These are phyloP conservation scores for Moricandia arvensis DNA, from an alignment of 345 rosid genomes.

Conservation along the genomic window DNA sequence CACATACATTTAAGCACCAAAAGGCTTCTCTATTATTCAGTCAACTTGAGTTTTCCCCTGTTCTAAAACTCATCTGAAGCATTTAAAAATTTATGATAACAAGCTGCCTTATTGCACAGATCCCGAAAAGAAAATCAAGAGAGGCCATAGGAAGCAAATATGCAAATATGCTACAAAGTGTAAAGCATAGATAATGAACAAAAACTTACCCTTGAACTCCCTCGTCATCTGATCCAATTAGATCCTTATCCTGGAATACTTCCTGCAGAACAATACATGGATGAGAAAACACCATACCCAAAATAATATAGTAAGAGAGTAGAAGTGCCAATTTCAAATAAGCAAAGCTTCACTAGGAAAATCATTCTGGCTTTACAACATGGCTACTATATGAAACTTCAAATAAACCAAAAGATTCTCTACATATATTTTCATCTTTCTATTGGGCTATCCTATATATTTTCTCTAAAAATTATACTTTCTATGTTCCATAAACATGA, in stretches of 20 bases:
- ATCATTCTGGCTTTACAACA: neutral
- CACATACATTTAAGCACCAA: neutral
- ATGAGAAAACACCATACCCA: conserved; percentile 5
- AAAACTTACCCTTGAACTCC: conserved; percentile 50
- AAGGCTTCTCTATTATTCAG: neutral
- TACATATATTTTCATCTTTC: neutral
- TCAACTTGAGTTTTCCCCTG: neutral
- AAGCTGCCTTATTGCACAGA: too few species aligned
- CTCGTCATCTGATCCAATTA: conserved; percentile 40
- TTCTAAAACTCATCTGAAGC: neutral
- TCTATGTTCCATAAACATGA: conserved; percentile 2
- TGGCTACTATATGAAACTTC: conserved; percentile 6
- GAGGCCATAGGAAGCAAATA: neutral
- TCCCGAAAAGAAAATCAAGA: neutral
- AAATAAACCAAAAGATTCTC: neutral
- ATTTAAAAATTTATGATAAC: neutral
- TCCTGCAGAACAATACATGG: conserved; percentile 55
- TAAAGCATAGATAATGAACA: conserved; percentile 3
- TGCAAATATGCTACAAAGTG: neutral
- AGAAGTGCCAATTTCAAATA: neutral
- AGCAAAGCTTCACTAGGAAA: neutral
- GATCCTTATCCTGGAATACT: conserved; percentile 58
- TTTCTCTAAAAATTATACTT: too few species aligned
- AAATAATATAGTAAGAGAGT: neutral
- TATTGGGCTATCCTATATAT: conserved; percentile 8